Conservation (phyloP, 75 land plant species). For the Cryptomeria japonica region DNA sequence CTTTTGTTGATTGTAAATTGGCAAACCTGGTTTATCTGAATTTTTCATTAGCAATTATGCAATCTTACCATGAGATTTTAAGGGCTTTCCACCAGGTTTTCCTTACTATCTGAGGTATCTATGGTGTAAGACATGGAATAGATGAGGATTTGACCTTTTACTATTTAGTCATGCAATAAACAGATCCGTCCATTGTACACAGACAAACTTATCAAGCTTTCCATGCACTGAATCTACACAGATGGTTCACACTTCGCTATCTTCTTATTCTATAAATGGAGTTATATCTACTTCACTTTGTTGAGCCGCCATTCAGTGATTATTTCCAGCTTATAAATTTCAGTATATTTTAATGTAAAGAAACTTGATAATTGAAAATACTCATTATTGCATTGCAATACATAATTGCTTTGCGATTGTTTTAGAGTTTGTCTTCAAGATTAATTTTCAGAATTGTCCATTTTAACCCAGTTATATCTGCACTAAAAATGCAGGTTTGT, state of each 20-base stretch:
- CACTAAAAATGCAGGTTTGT: background rate
- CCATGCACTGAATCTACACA: background rate
- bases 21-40: background rate
- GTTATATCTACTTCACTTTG: background rate
- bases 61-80: background rate
- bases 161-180: background rate
- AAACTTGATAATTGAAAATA: background rate
- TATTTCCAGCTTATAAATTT: background rate
- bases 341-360: background rate
- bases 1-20: background rate
- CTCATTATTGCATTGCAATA: background rate
- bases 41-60: background rate
- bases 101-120: background rate
- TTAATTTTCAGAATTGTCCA: background rate
- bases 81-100: background rate
- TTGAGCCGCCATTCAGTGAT: background rate
- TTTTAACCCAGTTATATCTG: background rate
- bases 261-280: background rate
- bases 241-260: background rate
- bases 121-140: background rate
- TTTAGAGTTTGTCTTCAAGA: background rate
- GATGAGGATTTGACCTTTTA: background rate
- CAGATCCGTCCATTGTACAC: background rate
- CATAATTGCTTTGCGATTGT: background rate
- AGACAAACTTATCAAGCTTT: background rate